Evolutionary conservation across 2,329 filamentous ascomycete genomes (phyloP), one percentile per base, ranked within the genome.

Genomic region (Furcasterigmium sp.): DNA sequence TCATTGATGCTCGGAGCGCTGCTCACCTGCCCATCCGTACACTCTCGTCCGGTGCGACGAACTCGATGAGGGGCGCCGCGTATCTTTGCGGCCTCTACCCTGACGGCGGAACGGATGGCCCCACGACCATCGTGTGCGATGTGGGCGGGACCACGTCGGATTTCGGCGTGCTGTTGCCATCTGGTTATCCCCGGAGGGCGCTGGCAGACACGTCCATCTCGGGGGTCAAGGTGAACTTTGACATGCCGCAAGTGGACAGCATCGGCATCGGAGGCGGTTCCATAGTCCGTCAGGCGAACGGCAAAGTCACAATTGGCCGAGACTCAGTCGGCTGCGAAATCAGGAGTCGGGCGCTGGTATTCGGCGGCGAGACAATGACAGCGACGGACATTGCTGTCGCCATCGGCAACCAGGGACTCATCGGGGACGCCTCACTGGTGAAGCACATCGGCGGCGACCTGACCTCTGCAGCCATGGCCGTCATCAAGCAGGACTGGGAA

Each of bases 271-370:
- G 53, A 1, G 53, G 53, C 13, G 52, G 53, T 2, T 51, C 49
- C 3, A 43, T 50, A 13, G 37, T 53, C 13, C 44, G 39, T 8
- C 34, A 39, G 3, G 37, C 41, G 11, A 34, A 37, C 3, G 29
- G 34, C 18, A 18, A n/a, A 15, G 41, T 51, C 4, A 44, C 46
- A 1, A 43, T 55, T 3, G 56, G 56, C 1, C 56, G 55, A 1
- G 52, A 56, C 5, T 54, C 51, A 14, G 54, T 57, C 2, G 56
- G 56, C 19, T 50, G 56, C 30, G 44, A 47, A 1, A 48, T 57
- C 11, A 42, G 42, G 8, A 36, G 41, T 4, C 42, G 48, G 39
- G 51, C 54, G 2, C 34, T 50, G 7, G 48, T 46, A 37, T 57
- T 55, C 34, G 54, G 54, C 5, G 55, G 55, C 10, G 35, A 39